Base-by-base conservation (phyloP, 1,284 basidiomycete genomes). In the Cryptococcus wingfieldii region DNA sequence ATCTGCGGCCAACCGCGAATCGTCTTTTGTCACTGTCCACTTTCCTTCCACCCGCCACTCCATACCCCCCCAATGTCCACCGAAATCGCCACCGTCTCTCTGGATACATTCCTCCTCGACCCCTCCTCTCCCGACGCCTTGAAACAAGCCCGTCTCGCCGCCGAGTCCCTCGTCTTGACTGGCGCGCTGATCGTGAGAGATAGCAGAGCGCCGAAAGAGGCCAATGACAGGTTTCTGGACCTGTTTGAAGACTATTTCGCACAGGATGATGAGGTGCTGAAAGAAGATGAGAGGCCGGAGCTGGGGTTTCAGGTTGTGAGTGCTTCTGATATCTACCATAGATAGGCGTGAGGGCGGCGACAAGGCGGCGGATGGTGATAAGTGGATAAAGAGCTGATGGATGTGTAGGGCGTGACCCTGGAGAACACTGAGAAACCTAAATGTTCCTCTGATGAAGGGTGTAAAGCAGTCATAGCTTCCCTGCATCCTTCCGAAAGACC, bases 351-450 rank as follows among this genome's bases (percentile, higher is more conserved):
- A 19, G 5, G 46, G 25, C n/a, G 6, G 46, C 23, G 18, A 14
- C 18, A 14, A 5, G 8, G 6, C 10, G 45, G 3, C 4, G 27
- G 14, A 8, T 34, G n/a, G 27, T 28, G 28, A n/a, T 49, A 31
- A 23, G 25, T 8, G 18, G 10, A 25, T 34, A 34, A 6, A 34
- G 10, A 34, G 31, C 31, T 38, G 31, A n/a, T 19, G 34, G 8
- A 19, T 23, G 19, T 25, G 38, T 86, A 90, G 59, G 90, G 90
- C 1, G 89, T 90, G 10, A 92, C 90, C 1, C 83, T 94, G 19
- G 91, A 94, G 77, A 90, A 92, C 72, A 95, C 90, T 0, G 91
- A 95, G 77, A 91, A 90, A 70, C 89, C 89, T 8, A 90, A 88
- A 72, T 93, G 90, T 74, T 86, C 46, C 81, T 84, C 47, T 5